These are phyloP conservation scores for Capillidium heterosporum DNA, from an alignment of 371 early-diverging fungal genomes.

Conservation along the genomic window DNA sequence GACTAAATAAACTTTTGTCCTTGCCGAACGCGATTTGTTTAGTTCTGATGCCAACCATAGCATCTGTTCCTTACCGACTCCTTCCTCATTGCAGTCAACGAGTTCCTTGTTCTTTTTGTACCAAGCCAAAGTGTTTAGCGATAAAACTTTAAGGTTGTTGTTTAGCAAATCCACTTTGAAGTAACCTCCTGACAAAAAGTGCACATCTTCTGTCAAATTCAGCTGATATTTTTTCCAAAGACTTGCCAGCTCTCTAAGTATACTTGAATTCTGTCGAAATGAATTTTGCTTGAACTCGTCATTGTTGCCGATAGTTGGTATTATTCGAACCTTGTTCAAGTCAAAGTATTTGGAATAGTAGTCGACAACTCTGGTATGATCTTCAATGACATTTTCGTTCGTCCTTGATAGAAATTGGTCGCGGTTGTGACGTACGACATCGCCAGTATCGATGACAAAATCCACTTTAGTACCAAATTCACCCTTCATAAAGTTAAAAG, in stretches of 20 bases:
- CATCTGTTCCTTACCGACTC: slow-evolving; percentile 7
- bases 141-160: slow-evolving; percentile 9
- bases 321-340: slow-evolving; percentile 11
- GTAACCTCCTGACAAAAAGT: slow-evolving; percentile 7
- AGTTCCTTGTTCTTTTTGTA: slow-evolving; percentile 4
- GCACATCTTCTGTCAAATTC: not conserved
- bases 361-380: slow-evolving; percentile 13
- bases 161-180: slow-evolving; percentile 6
- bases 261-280: not conserved
- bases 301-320: slow-evolving; percentile 28
- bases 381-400: slow-evolving; percentile 11
- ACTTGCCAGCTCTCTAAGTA: not conserved
- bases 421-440: slow-evolving; percentile 22
- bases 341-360: slow-evolving; percentile 15
- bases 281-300: slow-evolving; percentile 17
- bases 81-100: slow-evolving; percentile 12
- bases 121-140: slow-evolving; percentile 14
- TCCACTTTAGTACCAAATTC: slow-evolving; percentile 12
- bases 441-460: slow-evolving; percentile 28
- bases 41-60: slow-evolving; percentile 12
- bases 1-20: slow-evolving; percentile 16
- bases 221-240: not conserved
- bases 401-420: slow-evolving; percentile 14
- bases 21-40: not conserved
- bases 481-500: not conserved